Evolutionary conservation across 140 eudicot genomes (phyloP), one percentile per base, ranked within the genome.

Genomic region (Erigeron philadelphicus): DNA sequence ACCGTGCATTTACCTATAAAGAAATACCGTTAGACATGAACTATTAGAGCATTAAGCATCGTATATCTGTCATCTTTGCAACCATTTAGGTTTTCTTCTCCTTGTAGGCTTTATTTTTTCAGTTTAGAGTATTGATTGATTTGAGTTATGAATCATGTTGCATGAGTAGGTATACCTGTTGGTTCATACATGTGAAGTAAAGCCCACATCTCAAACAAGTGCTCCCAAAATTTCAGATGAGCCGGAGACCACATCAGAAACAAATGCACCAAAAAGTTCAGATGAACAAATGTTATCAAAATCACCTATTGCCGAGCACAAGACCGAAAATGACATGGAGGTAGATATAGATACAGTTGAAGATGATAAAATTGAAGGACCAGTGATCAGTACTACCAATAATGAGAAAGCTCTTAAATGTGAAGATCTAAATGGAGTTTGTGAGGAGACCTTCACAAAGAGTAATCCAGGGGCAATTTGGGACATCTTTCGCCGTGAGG

Each of bases 401-500:
- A 85, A 69, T 45, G 87, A 80, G 68, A 77, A 78, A 75, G 63
- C 47, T 54, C 76, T 47, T 62, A 72, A 67, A 56, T 73, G 73
- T 71, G 81, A 82, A 68, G 83, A 82, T 73, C 58, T 84, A 72
- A 82, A 82, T 16, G 57, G 58, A 61, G 55, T 41, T 35, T 45
- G 80, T 56, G 82, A 65, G 47, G 83, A 82, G 43, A 50, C 64
- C 6, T 44, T 69, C 40, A 74, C 56, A 69, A 81, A 76, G 53
- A 75, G 66, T 72, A 44, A 10, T 58, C 85, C 89, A 54, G 99
- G 99, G 67, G 95, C 89, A 72, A 65, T 75, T 66, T 94, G 99
- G 99, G 95, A 94, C 72, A 83, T 94, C 68, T 94, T 87, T 59
- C 87, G 89, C 19, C 90, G 89, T 55, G 81, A 83, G 64, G 99